Percentiles rank a stretch among this genome's conserved stretches.
Conservation (phyloP, 768 basidiomycete species). For the Pleurotus tuber-regium region DNA sequence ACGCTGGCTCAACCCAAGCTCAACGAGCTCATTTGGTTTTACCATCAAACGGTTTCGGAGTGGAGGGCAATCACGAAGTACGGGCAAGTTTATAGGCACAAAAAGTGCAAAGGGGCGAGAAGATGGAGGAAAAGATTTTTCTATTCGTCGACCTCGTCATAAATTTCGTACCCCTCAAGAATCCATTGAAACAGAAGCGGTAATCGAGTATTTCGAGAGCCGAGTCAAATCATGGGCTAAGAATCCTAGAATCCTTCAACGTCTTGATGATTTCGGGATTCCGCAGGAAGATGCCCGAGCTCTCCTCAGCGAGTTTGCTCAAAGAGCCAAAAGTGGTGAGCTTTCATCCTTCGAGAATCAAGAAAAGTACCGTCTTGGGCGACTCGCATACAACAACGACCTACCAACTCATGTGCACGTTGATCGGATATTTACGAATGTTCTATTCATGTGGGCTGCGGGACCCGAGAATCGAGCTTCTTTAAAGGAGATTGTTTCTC, state of each 20-base stretch:
- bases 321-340: constrained; percentile 33
- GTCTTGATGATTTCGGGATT: constrained; percentile 51
- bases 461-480: constrained; percentile 24
- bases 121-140: constrained; percentile 4
- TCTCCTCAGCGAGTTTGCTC: constrained; percentile 42
- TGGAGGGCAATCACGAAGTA: neutral
- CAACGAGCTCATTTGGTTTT: neutral
- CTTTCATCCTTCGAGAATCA: constrained; percentile 26
- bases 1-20: constrained; percentile 11
- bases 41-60: neutral
- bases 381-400: constrained; percentile 39
- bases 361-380: constrained; percentile 36
- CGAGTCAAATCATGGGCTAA: constrained; percentile 39
- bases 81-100: neutral
- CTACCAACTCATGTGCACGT: constrained; percentile 22
- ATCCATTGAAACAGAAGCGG: constrained; percentile 16
- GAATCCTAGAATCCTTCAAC: constrained; percentile 26
- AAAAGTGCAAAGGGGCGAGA: neutral
- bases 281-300: constrained; percentile 31
- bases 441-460: constrained; percentile 58
- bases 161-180: neutral
- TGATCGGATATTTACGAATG: constrained; percentile 49
- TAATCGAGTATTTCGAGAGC: constrained; percentile 31
- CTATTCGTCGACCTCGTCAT: constrained; percentile 5
- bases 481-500: constrained; percentile 25